Evolutionary conservation across 768 basidiomycete species (phyloP).

Genomic region (Lactarius tabidus): DNA sequence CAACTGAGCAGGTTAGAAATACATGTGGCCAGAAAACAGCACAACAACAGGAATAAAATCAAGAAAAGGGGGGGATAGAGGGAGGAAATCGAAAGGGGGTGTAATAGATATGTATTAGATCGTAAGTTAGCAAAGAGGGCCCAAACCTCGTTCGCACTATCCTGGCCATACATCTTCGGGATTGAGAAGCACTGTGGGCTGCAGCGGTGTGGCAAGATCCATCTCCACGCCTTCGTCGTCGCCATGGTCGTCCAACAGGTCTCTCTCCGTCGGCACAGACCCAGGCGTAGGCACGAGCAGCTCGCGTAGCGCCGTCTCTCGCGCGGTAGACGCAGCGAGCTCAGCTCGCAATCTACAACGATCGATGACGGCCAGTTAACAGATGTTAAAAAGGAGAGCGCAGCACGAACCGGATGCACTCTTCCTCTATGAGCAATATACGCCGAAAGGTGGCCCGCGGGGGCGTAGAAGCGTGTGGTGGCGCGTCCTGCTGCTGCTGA

Average conservation of each 20-base stretch:
- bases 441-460: slow-evolving; percentile 6
- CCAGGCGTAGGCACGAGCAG: neutral
- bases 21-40: slow-evolving; percentile 10
- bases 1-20: slow-evolving; percentile 5
- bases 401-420: slow-evolving; percentile 23
- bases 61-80: neutral
- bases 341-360: slow-evolving; percentile 20
- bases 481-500: neutral
- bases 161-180: slow-evolving; percentile 10
- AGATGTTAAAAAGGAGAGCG: neutral
- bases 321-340: slow-evolving; percentile 20
- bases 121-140: neutral
- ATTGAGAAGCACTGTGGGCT: slow-evolving; percentile 18
- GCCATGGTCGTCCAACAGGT: slow-evolving; percentile 7
- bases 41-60: slow-evolving; percentile 8
- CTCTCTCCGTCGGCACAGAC: slow-evolving; percentile 5
- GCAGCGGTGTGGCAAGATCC: slow-evolving; percentile 27
- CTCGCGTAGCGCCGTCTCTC: slow-evolving; percentile 17
- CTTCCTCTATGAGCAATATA: slow-evolving; percentile 24
- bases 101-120: neutral
- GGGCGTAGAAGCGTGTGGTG: neutral
- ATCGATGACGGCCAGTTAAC: neutral
- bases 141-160: neutral
- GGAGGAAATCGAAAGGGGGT: neutral
- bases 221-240: slow-evolving; percentile 20